Evolutionary conservation across 139 green algal species (phyloP), one percentile per base, ranked within the genome.

Genomic region (Haematococcus sp.): DNA sequence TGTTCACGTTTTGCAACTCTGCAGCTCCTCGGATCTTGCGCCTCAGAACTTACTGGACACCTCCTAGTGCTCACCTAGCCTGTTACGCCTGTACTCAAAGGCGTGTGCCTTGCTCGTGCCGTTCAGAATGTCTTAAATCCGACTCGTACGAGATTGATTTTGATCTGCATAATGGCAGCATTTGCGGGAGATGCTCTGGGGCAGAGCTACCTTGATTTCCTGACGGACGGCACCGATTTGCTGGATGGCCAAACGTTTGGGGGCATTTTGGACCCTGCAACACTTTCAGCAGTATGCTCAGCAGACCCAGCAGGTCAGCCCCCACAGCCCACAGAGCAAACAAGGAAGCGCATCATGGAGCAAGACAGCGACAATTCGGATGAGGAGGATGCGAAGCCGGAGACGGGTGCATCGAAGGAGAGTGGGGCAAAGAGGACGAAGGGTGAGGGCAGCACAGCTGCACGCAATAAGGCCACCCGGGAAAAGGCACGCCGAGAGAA

Each of bases 401-500:
- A n/a, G n/a, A n/a, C n/a, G n/a, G n/a, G n/a, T n/a, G n/a, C n/a
- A n/a, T n/a, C n/a, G 27, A 28, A 46, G 20, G 71, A 71, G 23
- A 77, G 70, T 44, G 44, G 22, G 9, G 33, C 46, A 5, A 78
- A 78, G 25, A 40, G 63, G 46, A 15, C 46, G 20, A 77, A 66
- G 55, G 49, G 64, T 9, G 64, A 79, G 31, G 23, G n/a, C 31
- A 46, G 65, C 20, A 59, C 59, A 23, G 83, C 85, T 19, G 81
- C 88, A 20, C 71, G 71, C 27, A 89, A 82, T 66, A 94, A 94
- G 63, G 89, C 89, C 16, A 85, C 71, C 70, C 77, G 89, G 1
- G 89, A 94, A 74, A 94, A 93, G 77, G 75, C 79, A 13, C 81
- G 89, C 2, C 70, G 89, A 5, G 87, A 90, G 35, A 91, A 89